phyloP scores from a whole-genome alignment of 2,329 filamentous ascomycete genomes.

The Ascochyta pisi region DNA sequence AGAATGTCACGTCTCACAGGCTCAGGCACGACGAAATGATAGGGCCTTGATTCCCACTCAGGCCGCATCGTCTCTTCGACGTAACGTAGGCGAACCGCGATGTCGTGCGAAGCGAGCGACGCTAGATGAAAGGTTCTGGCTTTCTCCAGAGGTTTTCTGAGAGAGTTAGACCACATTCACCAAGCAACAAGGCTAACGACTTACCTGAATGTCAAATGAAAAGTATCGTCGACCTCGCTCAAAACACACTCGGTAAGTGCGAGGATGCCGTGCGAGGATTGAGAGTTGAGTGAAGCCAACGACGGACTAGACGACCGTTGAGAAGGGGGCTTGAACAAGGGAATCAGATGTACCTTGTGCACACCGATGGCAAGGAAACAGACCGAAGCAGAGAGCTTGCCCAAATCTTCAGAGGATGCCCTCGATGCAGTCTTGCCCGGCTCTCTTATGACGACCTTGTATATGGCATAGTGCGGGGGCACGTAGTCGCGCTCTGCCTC shows the following conservation, averaged over 20 bases:
- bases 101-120: conserved; percentile 68
- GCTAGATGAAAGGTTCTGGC: conserved; percentile 66
- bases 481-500: conserved; percentile 74
- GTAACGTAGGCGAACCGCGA: conserved; percentile 67
- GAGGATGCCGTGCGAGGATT: conserved; percentile 68
- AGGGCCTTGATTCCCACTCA: conserved; percentile 69
- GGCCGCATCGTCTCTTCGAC: conserved; percentile 70
- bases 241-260: conserved; percentile 66
- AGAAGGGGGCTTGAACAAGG: conserved; percentile 64
- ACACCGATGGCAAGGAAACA: conserved; percentile 74
- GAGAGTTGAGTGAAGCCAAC: conserved; percentile 57
- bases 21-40: conserved; percentile 66
- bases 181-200: conserved; percentile 14
- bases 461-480: conserved; percentile 70
- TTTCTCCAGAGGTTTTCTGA: conserved; percentile 61
- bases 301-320: conserved; percentile 63
- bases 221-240: conserved; percentile 68
- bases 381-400: conserved; percentile 68
- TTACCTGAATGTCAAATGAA: conserved; percentile 69
- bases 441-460: conserved; percentile 71
- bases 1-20: conserved; percentile 47
- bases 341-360: conserved; percentile 73
- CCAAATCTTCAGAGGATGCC: conserved; percentile 70
- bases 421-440: conserved; percentile 61
- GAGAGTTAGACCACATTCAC: conserved; percentile 8